These are phyloP conservation scores for Cardamine chenopodiifolia DNA, from an alignment of 345 rosid genomes.

Conservation along the genomic window DNA sequence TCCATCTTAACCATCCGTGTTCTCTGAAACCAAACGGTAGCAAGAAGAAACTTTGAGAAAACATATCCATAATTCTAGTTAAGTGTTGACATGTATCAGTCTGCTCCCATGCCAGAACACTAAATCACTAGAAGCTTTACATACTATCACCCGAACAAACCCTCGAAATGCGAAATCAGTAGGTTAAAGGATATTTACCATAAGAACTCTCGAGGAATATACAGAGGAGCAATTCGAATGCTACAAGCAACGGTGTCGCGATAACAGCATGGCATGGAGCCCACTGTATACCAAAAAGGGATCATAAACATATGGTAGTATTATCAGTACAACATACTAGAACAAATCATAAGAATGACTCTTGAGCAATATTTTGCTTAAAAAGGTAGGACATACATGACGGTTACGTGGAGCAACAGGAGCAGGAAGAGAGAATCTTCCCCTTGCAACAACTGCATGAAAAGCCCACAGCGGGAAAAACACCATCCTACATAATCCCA, in stretches of 20 bases:
- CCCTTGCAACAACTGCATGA: constrained; percentile 93
- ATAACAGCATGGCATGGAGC: constrained; percentile 99
- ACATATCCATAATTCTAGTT: not conserved
- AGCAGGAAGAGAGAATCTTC: constrained; percentile 96
- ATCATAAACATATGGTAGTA: not conserved
- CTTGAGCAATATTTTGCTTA: not conserved
- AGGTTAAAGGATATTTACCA: constrained; percentile 50
- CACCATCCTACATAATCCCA: constrained; percentile 60
- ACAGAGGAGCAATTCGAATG: constrained; percentile 96
- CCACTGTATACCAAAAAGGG: constrained; percentile 74
- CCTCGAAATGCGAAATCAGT: not conserved
- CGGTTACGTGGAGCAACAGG: constrained; percentile 92
- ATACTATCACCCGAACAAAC: not conserved
- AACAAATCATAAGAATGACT: not conserved
- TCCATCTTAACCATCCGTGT: not conserved
- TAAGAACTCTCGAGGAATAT: constrained; percentile 84
- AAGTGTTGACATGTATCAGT: not conserved
- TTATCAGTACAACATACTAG: not conserved
- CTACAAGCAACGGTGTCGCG: constrained; percentile 89
- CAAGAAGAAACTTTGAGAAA: constrained; percentile 12
- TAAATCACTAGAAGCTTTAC: not conserved
- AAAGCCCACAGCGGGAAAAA: constrained; percentile 90
- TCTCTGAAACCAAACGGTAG: not conserved
- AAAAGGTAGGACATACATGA: constrained; percentile 55
- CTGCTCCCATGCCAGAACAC: not conserved